Conservation (phyloP, 257 asterid genomes). For the Capsicum rhomboideum region DNA sequence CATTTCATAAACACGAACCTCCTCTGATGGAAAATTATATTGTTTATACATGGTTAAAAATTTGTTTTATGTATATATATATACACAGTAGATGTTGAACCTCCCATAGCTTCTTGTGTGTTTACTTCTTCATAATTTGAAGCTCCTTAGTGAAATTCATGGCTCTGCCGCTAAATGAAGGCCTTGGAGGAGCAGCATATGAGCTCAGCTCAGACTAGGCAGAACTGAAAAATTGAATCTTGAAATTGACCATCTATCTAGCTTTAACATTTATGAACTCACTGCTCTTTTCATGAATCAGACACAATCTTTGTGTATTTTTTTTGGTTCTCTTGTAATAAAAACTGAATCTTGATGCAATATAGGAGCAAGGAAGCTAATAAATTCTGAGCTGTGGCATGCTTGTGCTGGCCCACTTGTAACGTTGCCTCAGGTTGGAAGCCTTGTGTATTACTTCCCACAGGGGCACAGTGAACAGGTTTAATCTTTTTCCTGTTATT, state of each 20-base stretch:
- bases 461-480: slow-evolving; percentile 95
- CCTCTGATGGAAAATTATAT: too few species aligned
- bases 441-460: slow-evolving; percentile 81
- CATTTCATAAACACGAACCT: neutral
- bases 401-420: slow-evolving; percentile 92
- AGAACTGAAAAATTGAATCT: neutral
- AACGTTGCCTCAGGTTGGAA: slow-evolving; percentile 77
- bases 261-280: neutral
- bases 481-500: slow-evolving; percentile 1
- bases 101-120: too few species aligned
- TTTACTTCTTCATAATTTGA: too few species aligned
- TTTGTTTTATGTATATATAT: too few species aligned
- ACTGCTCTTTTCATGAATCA: too few species aligned
- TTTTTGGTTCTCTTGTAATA: too few species aligned
- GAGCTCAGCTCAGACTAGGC: neutral
- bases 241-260: neutral
- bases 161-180: neutral
- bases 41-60: too few species aligned
- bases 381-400: slow-evolving; percentile 83
- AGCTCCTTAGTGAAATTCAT: too few species aligned
- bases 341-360: slow-evolving; percentile 2
- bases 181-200: neutral
- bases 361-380: slow-evolving; percentile 44
- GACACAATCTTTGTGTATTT: too few species aligned
- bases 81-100: too few species aligned